A percentile compares a stretch with the other conserved stretches of the same genome.
Conservation (phyloP, 208 protist species). For the Acanthamoeba triangularis region DNA sequence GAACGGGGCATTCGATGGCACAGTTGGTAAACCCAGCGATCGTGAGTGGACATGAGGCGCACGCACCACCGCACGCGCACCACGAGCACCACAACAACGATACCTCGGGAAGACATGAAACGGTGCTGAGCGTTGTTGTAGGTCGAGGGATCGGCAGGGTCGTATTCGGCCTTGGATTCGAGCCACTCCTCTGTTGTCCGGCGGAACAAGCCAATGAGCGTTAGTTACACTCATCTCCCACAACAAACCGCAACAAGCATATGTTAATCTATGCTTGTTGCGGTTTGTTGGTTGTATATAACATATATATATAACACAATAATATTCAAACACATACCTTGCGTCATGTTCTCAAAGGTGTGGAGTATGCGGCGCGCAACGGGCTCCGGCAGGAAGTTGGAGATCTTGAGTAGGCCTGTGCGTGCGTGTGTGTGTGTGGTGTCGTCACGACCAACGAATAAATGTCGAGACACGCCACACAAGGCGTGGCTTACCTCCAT, state of each 20-base stretch:
- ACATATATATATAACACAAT: not conserved
- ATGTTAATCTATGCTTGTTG: too few species aligned
- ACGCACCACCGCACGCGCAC: not conserved
- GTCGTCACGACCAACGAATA: not conserved
- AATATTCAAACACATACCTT: not conserved
- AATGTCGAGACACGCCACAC: not conserved
- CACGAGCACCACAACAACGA: too few species aligned
- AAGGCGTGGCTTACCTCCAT: not conserved
- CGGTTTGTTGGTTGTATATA: too few species aligned
- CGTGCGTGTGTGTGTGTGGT: too few species aligned
- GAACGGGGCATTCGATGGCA: too few species aligned
- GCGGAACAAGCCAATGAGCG: too few species aligned
- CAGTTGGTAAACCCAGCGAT: not conserved
- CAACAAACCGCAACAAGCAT: not conserved
- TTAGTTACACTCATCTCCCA: not conserved
- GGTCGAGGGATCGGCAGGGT: not conserved
- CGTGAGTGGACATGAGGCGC: not conserved
- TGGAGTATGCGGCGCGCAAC: slow-evolving; percentile 15
- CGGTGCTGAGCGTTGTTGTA: slow-evolving; percentile 40
- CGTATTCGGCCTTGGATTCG: not conserved
- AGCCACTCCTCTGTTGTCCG: slow-evolving; percentile 22
- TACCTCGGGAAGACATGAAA: slow-evolving; percentile 33
- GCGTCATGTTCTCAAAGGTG: slow-evolving; percentile 4
- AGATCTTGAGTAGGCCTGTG: slow-evolving; percentile 45
- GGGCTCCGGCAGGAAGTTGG: slow-evolving; percentile 50